Evolutionary conservation across 2,329 filamentous ascomycete genomes (phyloP), one percentile per base, ranked within the genome.

Genomic region (Anisogramma anomala): DNA sequence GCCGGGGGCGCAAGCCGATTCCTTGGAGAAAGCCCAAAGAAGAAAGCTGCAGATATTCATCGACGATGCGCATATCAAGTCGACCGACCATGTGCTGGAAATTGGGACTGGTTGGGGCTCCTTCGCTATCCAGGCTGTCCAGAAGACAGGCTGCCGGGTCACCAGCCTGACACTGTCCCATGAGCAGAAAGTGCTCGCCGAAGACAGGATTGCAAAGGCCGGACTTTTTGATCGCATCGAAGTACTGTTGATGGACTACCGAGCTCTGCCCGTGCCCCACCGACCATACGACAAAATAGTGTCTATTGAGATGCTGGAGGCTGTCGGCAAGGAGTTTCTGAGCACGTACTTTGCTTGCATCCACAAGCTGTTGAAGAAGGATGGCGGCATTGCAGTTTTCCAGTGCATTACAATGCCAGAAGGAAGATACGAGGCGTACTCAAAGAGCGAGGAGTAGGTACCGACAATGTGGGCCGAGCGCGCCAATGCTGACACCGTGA

Each of bases 401-500:
- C 82, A 85, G 56, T 84, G 80, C 58, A 85, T 84, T 53, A 85
- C 82, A 2, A 84, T 84, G 72, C 80, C 80, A 0, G 79, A 85
- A 53, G 64, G 69, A 28, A 68, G 79, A 38, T 79, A 83, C 54
- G 73, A 76, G 48, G 71, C 69, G 6, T 84, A 84, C 53, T 68
- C 74, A 14, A 75, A 71, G 50, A 70, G 72, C 3, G 75, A 82
- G 56, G 81, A 84, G 67, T 70, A 46, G 58, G 65, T 58, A 7
- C 17, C 18, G 5, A 11, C 11, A 36, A 22, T 7, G 20, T 19
- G 19, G n/a, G 4, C 30, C 6, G 22, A 23, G 34, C 34, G 45
- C 45, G 42, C 48, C 11, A 20, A 11, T 36, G 35, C 36, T 15
- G 20, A 42, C 18, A 14, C 14, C n/a, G 14, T 25, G 22, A 3